phyloP scores from a whole-genome alignment of 352 stramenopile genomes.

The Blastocystis sp. region DNA sequence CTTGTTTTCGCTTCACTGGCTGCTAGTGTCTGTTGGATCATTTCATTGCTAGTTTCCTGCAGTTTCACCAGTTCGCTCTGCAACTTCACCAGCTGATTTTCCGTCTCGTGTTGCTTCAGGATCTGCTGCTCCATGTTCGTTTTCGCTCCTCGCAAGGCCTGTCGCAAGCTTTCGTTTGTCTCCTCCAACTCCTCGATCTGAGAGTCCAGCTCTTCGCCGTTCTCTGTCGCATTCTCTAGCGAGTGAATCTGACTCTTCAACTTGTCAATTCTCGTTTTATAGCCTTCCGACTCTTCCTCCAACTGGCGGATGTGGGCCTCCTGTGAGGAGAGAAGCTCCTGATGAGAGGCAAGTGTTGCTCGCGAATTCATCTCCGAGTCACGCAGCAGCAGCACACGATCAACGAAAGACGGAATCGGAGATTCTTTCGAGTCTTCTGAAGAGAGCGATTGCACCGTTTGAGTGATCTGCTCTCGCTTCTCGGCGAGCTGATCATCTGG shows the following conservation, averaged over 20 bases:
- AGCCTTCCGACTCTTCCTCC: neutral
- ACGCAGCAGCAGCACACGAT: neutral
- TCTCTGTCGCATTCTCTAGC: neutral
- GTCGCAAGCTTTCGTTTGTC: conserved; percentile 23
- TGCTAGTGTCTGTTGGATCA: conserved; percentile 34
- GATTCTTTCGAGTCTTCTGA: neutral
- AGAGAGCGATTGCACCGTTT: neutral
- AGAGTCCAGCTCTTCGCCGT: neutral
- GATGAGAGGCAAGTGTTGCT: neutral
- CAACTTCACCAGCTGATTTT: neutral
- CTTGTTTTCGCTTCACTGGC: neutral
- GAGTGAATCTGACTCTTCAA: neutral
- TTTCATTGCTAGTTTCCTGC: conserved; percentile 37
- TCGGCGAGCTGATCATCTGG: neutral
- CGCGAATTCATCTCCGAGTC: neutral
- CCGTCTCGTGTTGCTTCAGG: neutral
- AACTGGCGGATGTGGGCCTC: conserved; percentile 1
- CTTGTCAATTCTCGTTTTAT: neutral
- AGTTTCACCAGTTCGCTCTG: conserved; percentile 12
- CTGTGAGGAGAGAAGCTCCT: neutral
- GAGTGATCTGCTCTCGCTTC: neutral
- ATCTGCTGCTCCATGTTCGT: conserved; percentile 28
- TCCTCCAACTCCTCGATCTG: neutral
- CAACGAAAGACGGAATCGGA: neutral
- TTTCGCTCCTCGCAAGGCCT: conserved; percentile 30